Evolutionary conservation across 768 basidiomycete genomes (phyloP).

Genomic region (Mycena amicta): DNA sequence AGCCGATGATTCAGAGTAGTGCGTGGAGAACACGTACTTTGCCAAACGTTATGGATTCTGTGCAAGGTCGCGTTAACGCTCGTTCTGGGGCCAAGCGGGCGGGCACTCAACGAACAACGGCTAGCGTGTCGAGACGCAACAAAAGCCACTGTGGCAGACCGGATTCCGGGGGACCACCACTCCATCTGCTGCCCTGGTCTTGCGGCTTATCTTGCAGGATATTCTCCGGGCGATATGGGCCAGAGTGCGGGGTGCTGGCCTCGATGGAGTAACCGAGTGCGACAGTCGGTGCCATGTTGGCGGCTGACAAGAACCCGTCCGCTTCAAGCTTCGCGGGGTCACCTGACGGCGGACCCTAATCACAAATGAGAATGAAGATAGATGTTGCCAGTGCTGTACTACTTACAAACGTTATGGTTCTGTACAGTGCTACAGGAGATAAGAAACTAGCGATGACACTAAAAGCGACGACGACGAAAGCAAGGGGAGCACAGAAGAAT

Average conservation of each 20-base stretch:
- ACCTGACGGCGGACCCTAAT: background rate
- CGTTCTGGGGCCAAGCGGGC: conserved; percentile 1
- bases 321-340: no score
- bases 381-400: conserved; percentile 8
- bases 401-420: conserved; percentile 23
- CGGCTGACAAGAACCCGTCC: background rate
- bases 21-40: conserved; percentile 53
- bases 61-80: background rate
- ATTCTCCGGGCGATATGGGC: conserved; percentile 68
- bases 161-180: conserved; percentile 60
- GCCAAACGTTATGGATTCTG: conserved; percentile 78
- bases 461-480: conserved; percentile 22
- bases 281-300: conserved; percentile 23
- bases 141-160: conserved; percentile 72
- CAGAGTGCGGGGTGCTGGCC: conserved; percentile 71
- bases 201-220: conserved; percentile 64
- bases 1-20: conserved; percentile 11
- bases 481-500: background rate
- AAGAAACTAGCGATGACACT: conserved; percentile 25
- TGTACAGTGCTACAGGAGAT: conserved; percentile 22
- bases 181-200: conserved; percentile 77
- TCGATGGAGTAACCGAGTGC: conserved; percentile 54
- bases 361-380: background rate
- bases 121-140: conserved; percentile 59
- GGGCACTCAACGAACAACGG: conserved; percentile 65